These are phyloP conservation scores for Conidiobolus coronatus DNA, from an alignment of 371 early-diverging fungal species.

Conservation along the genomic window DNA sequence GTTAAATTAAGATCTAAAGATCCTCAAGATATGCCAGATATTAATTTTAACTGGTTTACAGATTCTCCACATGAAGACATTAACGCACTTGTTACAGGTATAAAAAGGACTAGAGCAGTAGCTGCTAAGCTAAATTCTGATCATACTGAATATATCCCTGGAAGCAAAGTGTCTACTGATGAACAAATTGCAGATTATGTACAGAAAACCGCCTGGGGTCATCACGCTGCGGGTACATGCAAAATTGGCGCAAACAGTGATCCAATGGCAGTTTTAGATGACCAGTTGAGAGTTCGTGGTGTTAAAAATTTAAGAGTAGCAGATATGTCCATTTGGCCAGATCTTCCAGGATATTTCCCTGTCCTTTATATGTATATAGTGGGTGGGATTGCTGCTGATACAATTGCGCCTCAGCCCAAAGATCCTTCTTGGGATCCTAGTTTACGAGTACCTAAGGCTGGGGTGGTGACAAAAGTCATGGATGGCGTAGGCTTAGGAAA, in stretches of 20 bases:
- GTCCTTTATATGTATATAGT: background rate
- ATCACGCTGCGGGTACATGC: conserved; percentile 12
- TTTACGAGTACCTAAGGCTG: no score
- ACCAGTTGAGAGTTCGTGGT: conserved; percentile 13
- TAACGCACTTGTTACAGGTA: background rate
- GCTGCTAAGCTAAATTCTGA: background rate
- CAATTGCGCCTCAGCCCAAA: background rate
- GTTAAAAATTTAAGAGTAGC: conserved; percentile 13
- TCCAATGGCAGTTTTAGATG: conserved; percentile 8
- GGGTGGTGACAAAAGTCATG: no score
- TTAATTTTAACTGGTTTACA: conserved; percentile 2
- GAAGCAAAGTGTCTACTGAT: background rate
- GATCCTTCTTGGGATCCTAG: background rate
- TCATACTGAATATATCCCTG: background rate
- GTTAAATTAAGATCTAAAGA: background rate
- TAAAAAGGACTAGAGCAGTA: background rate
- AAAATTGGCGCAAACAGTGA: conserved; percentile 9
- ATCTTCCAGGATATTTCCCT: conserved; percentile 5
- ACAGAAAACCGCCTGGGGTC: background rate
- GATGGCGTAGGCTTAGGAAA: no score
- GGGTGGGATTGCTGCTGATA: conserved; percentile 1
- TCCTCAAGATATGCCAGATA: background rate
- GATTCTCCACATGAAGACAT: background rate
- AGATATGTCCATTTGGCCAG: conserved; percentile 17
- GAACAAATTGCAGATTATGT: background rate